Percentiles rank a stretch among this genome's conserved stretches.
These are phyloP conservation scores for Ramularia endophylla DNA, from an alignment of 2,329 filamentous ascomycete genomes.

Conservation along the genomic window DNA sequence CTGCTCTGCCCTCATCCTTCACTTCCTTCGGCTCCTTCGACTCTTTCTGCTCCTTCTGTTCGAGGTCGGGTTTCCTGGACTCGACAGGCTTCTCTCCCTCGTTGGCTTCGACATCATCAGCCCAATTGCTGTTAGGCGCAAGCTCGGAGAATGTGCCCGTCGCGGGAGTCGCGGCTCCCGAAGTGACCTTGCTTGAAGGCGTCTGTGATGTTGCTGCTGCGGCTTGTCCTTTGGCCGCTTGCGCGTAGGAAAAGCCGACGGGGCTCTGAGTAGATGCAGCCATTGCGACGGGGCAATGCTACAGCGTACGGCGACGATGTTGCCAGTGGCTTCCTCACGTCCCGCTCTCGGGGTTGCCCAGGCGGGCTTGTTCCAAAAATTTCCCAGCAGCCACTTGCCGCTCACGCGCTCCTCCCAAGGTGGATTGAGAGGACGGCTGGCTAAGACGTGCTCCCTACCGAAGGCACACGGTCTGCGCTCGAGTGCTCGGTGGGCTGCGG, in stretches of 20 bases:
- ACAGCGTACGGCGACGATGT: constrained; percentile 6
- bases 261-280: constrained; percentile 25
- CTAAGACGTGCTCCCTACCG: no score
- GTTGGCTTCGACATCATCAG: constrained; percentile 44
- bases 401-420: no score
- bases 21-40: constrained; percentile 7
- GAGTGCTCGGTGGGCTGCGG: no score
- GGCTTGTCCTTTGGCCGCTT: constrained; percentile 80
- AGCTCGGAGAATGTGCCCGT: constrained; percentile 34
- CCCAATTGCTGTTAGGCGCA: constrained; percentile 37
- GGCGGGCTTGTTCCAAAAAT: constrained; percentile 19
- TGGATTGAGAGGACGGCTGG: no score
- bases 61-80: constrained; percentile 23
- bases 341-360: constrained; percentile 21
- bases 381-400: constrained; percentile 14
- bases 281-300: constrained; percentile 18
- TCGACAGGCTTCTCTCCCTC: constrained; percentile 33
- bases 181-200: constrained; percentile 40
- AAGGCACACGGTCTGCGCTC: no score
- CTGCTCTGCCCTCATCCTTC: constrained; percentile 17
- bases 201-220: constrained; percentile 41
- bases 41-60: constrained; percentile 11
- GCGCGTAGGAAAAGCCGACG: constrained; percentile 76
- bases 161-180: constrained; percentile 38
- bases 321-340: constrained; percentile 13